Base-by-base conservation (phyloP, 148 eudicot species). In the Rhododendron ferrugineum region DNA sequence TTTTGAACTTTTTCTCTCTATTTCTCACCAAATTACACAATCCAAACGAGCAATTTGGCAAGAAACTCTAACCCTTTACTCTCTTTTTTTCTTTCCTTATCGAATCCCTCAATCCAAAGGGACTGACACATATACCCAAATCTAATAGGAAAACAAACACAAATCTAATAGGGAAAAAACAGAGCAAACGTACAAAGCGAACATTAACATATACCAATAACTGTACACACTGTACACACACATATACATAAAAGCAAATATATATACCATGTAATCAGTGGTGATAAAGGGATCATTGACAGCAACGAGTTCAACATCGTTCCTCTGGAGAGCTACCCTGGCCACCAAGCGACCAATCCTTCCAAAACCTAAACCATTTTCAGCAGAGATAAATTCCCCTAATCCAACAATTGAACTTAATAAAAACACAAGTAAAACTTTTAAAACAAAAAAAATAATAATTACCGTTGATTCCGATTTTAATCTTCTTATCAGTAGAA, bases 311-410 rank as follows among this genome's bases (percentile, higher is more conserved):
- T 93, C 96, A 68, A 93, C 88, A 90, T 93, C 96, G 80, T 92
- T 90, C 80, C 96, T 91, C 86, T 89, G 93, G 3, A 92, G 90
- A 86, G 91, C 94, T 82, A 93, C 91, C 70, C 94, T 93, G 2
- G 96, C 96, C 0, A 93, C 96, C 89, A 93, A 88, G 84, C 96
- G 92, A 18, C 96, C 96, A 88, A 93, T 93, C 84, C 95, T 93
- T 83, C 95, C 95, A 77, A 93, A 93, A 54, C 95, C 95, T 93
- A 75, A 11, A 78, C 23, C 9, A 22, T 16, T 40, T 18, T 20
- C 79, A 78, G 66, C 11, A 73, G 30, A 28, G 11, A 68, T 30
- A 75, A 75, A 40, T 37, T 40, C 26, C 81, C 40, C 6, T 44
- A 50, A n/a, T 28, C 15, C 42, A 75, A 30, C 28, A 5, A 47